These are phyloP conservation scores for Globisporangium mamillatum DNA, from an alignment of 352 stramenopile genomes.

Conservation along the genomic window DNA sequence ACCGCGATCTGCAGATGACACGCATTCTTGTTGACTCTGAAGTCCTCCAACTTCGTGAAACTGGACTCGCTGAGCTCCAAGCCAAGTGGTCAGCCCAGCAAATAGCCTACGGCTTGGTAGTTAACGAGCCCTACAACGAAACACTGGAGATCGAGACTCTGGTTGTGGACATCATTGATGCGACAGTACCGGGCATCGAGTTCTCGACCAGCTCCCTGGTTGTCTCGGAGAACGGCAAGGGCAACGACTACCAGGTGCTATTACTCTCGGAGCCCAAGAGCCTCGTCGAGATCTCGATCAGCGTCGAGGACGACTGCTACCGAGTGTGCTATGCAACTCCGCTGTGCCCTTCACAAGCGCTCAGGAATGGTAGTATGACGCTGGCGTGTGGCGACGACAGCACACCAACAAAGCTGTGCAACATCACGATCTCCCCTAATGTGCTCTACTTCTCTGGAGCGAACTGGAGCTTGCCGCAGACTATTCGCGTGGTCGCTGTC, in stretches of 20 bases:
- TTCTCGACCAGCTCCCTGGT: conserved; percentile 64
- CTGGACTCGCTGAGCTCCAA: conserved; percentile 27
- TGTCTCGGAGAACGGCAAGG: conserved; percentile 62
- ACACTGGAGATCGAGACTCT: conserved; percentile 21
- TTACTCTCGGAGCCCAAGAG: conserved; percentile 60
- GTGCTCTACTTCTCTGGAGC: conserved; percentile 42
- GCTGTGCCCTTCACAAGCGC: conserved; percentile 33
- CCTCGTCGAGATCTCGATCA: conserved; percentile 41
- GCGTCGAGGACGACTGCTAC: conserved; percentile 57
- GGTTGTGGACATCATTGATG: conserved; percentile 35
- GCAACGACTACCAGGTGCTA: conserved; percentile 73
- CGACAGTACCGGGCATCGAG: conserved; percentile 56
- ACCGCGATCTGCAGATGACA: conserved; percentile 25
- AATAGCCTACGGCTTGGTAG: conserved; percentile 19
- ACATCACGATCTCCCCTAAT: conserved; percentile 55
- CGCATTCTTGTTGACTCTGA: conserved; percentile 8
- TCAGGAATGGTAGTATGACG: conserved; percentile 3
- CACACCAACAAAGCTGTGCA: conserved; percentile 42
- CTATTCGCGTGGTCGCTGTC: conserved; percentile 62
- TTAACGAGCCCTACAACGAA: conserved; percentile 29
- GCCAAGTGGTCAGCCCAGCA: conserved; percentile 39
- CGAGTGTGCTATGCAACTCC: conserved; percentile 34
- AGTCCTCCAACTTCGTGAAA: conserved; percentile 13
- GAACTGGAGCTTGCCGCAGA: conserved; percentile 65
- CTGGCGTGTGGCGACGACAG: conserved; percentile 13